A percentile compares a stretch with the other conserved stretches of the same genome.
Evolutionary conservation across 768 basidiomycete genomes (phyloP).

Genomic region (Pleurotus giganteus): DNA sequence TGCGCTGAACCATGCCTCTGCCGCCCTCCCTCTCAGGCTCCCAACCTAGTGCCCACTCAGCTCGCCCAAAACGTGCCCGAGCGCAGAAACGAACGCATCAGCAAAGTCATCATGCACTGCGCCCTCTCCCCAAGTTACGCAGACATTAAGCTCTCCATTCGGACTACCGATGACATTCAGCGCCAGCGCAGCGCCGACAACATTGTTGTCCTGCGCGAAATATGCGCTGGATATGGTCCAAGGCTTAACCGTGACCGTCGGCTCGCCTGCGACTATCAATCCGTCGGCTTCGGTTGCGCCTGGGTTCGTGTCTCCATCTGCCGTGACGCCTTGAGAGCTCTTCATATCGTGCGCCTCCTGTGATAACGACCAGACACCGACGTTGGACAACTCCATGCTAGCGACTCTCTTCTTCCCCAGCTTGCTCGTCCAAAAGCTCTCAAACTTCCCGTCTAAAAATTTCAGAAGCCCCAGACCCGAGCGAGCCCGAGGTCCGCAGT

Average conservation of each 20-base stretch:
- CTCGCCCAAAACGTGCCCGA: constrained; percentile 3
- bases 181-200: constrained; percentile 26
- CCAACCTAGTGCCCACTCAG: background rate
- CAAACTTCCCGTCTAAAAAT: constrained; percentile 29
- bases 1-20: background rate
- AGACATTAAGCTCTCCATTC: constrained; percentile 21
- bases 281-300: background rate
- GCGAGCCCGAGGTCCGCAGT: constrained; percentile 16
- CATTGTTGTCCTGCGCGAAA: constrained; percentile 29
- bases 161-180: constrained; percentile 25
- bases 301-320: constrained; percentile 17
- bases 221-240: constrained; percentile 1
- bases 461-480: constrained; percentile 30
- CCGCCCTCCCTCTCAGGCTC: no score
- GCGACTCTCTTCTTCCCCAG: constrained; percentile 30
- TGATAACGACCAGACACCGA: constrained; percentile 20
- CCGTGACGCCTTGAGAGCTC: constrained; percentile 15
- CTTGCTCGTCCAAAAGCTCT: constrained; percentile 23
- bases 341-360: constrained; percentile 13
- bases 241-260: no score
- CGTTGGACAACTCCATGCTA: constrained; percentile 37
- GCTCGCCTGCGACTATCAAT: no score
- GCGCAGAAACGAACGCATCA: constrained; percentile 18
- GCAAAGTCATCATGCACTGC: constrained; percentile 20
- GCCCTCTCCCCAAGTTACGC: constrained; percentile 25